A percentile compares a stretch with the other conserved stretches of the same genome.
These are phyloP conservation scores for Penicillium longicatenatum DNA, from an alignment of 495 filamentous ascomycete species.

Conservation along the genomic window DNA sequence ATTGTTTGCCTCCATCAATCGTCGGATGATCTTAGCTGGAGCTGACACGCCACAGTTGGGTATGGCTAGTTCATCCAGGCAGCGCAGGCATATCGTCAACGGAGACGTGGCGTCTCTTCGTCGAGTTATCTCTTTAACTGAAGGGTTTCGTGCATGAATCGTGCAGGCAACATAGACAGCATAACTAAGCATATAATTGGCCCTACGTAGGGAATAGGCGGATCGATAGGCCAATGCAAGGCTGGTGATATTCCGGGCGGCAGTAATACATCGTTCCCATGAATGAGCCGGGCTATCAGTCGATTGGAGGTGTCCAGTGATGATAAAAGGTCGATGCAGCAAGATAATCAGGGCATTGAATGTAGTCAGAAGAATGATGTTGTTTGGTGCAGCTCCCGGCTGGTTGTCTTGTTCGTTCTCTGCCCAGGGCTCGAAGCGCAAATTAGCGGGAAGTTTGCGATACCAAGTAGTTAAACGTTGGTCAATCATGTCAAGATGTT, in stretches of 20 bases:
- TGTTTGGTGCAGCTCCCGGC: conserved; percentile 7
- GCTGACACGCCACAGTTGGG: not conserved
- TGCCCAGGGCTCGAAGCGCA: conserved; percentile 13
- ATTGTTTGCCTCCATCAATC: not conserved
- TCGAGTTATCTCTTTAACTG: not conserved
- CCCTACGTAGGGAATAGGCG: conserved; percentile 17
- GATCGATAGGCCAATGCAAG: conserved; percentile 18
- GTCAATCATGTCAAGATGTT: conserved; percentile 9
- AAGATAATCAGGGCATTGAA: conserved; percentile 23
- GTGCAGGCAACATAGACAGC: conserved; percentile 23
- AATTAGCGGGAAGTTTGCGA: conserved; percentile 10
- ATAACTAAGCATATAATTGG: conserved; percentile 28
- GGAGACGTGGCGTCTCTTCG: not conserved
- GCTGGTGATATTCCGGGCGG: conserved; percentile 22
- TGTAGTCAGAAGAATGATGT: conserved; percentile 14
- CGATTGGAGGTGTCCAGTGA: conserved; percentile 17
- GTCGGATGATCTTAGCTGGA: not conserved
- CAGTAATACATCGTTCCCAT: conserved; percentile 21
- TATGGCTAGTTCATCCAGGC: not conserved
- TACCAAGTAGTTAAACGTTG: conserved; percentile 14
- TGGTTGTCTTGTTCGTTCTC: not conserved
- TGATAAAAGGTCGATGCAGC: conserved; percentile 23
- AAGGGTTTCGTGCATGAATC: conserved; percentile 12
- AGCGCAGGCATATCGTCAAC: not conserved
- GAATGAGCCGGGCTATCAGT: conserved; percentile 8